Conservation (phyloP, 176 grass and related monocot genomes). For the Oropetium thomaeum region DNA sequence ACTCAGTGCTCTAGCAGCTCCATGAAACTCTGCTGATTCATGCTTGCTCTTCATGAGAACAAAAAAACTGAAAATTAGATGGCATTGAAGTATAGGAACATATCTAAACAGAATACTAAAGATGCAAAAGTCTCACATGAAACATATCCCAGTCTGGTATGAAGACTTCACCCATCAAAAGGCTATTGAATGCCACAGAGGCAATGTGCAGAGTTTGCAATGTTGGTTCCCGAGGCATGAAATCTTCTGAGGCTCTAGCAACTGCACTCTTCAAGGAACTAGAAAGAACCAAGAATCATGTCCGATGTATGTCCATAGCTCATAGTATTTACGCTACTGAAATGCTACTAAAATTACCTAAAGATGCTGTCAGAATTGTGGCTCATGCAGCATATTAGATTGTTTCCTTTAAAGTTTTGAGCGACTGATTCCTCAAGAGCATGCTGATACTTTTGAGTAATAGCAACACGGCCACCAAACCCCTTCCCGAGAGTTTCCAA, state of each 20-base stretch:
- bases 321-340: conserved; percentile 1
- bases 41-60: conserved; percentile 43
- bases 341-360: conserved; percentile 33
- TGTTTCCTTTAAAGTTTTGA: conserved; percentile 46
- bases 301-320: conserved; percentile 21
- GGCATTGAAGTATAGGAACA: not conserved
- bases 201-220: conserved; percentile 50
- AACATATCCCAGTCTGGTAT: conserved; percentile 74
- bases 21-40: conserved; percentile 48
- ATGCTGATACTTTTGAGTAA: conserved; percentile 49
- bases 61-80: conserved; percentile 4
- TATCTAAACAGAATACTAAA: not conserved
- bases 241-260: conserved; percentile 62
- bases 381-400: conserved; percentile 63
- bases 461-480: conserved; percentile 48
- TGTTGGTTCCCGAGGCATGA: conserved; percentile 48
- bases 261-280: conserved; percentile 51
- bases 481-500: conserved; percentile 54
- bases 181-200: conserved; percentile 51
- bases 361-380: conserved; percentile 63
- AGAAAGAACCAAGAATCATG: conserved; percentile 16
- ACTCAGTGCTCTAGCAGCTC: conserved; percentile 50
- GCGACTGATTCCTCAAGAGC: conserved; percentile 57
- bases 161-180: conserved; percentile 56
- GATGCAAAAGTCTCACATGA: conserved; percentile 38